Evolutionary conservation across 352 stramenopile genomes (phyloP).

Genomic region (Globisporangium canariense): DNA sequence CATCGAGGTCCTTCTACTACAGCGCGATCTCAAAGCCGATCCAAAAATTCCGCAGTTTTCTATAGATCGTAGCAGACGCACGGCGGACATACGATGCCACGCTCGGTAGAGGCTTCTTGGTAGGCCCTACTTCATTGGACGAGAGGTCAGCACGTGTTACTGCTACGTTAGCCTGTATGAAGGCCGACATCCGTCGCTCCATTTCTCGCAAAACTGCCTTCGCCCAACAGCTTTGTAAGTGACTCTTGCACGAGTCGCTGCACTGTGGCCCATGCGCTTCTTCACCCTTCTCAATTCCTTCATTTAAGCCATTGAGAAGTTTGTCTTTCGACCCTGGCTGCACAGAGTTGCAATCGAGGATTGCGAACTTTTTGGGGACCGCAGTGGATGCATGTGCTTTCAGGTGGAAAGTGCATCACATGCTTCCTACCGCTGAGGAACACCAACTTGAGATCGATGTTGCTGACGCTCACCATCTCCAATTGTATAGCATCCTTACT

Average conservation of each 20-base stretch:
- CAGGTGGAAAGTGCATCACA: slow-evolving; percentile 28
- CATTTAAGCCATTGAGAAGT: slow-evolving; percentile 18
- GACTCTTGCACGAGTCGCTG: slow-evolving; percentile 21
- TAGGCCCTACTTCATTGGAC: slow-evolving; percentile 39
- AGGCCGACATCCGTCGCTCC: slow-evolving; percentile 49
- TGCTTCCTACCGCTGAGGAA: not conserved
- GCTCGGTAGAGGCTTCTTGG: slow-evolving; percentile 21
- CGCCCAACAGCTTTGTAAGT: slow-evolving; percentile 3
- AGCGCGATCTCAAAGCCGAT: slow-evolving; percentile 37
- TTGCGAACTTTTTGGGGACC: slow-evolving; percentile 16
- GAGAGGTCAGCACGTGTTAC: slow-evolving; percentile 57
- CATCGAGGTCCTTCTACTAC: slow-evolving; percentile 31
- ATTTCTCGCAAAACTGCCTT: slow-evolving; percentile 13
- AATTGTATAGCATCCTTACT: slow-evolving; percentile 36
- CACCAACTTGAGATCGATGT: slow-evolving; percentile 1
- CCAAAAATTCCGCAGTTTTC: slow-evolving; percentile 13
- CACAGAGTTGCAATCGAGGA: slow-evolving; percentile 33
- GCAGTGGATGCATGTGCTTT: slow-evolving; percentile 16
- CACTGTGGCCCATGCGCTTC: slow-evolving; percentile 22
- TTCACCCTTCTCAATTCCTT: slow-evolving; percentile 27
- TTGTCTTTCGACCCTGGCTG: slow-evolving; percentile 12
- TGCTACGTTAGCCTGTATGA: slow-evolving; percentile 38
- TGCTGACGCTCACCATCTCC: not conserved
- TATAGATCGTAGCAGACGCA: slow-evolving; percentile 15
- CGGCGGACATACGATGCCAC: slow-evolving; percentile 29